Evolutionary conservation across 768 basidiomycete genomes (phyloP), one percentile per base, ranked within the genome.

Genomic region (Saitozyma podzolica): DNA sequence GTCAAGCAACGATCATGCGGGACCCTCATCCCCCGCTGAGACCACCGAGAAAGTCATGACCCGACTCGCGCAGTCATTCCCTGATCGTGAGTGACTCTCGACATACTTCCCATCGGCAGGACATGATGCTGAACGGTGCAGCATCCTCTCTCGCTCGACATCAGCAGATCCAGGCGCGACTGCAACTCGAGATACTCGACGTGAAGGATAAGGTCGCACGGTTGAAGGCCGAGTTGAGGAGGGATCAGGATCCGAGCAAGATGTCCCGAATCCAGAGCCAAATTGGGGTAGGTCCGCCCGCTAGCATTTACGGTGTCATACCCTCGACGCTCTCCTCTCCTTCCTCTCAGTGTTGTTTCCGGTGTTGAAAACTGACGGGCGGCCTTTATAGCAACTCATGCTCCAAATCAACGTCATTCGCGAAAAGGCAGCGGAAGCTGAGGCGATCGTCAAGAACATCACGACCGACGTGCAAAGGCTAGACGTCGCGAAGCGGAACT

Each of bases 391-490:
- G 94, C 93, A 96, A 74, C 84, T 98, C 14, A 84, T 98, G 53
- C 88, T 89, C 37, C 95, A 98, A 81, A 95, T 97, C 87, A 93
- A 89, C 43, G 89, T 89, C 59, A 96, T 98, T 67, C 86, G 92
- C 50, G 93, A 97, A 80, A 97, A 97, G 76, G 93, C 95, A 0
- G 90, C 92, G 0, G 96, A 99, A 76, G 93, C 92, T 3, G 96
- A 98, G 72, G 92, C 92, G 1, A 91, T 98, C 53, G 96, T 98
- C 29, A 85, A 89, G 57, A 87, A 91, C 69, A 96, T 98, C 67
- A 99, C 96, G 2, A 89, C 90, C 67, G 96, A 99, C 79, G 98
- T 99, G 53, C 94, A 97, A 77, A 86, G 89, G 6, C 83, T 99
- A 40, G 96, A 98, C 78, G 81, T 90, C 42, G 93, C 92, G 16